Evolutionary conservation across 225 moss, liverwort and hornwort genomes (phyloP).

Genomic region (Sphagnum tenellum): DNA sequence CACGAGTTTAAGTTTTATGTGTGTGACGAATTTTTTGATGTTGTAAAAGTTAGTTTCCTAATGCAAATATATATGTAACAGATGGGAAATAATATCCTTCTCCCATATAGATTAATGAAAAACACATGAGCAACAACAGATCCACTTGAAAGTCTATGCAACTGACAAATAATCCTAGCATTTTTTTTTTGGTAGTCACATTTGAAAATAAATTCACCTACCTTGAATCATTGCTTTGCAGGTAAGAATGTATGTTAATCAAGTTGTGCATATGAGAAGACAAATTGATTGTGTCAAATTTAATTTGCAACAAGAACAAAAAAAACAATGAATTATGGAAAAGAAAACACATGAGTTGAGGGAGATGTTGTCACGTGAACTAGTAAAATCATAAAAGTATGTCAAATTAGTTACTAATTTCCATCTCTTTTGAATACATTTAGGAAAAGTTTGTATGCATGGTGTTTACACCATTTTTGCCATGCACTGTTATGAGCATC

Average conservation of each 20-base stretch:
- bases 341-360: slow-evolving; percentile 1
- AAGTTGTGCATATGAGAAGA: slow-evolving; percentile 1
- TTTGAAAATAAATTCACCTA: too few species aligned
- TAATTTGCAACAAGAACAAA: slow-evolving; percentile 1
- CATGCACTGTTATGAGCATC: neutral
- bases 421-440: neutral
- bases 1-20: neutral
- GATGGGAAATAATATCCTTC: too few species aligned
- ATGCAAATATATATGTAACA: too few species aligned
- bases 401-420: neutral
- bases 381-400: slow-evolving; percentile 6
- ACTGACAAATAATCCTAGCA: too few species aligned
- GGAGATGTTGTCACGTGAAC: slow-evolving; percentile 3
- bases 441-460: neutral
- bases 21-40: neutral
- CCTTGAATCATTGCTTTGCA: too few species aligned
- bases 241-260: slow-evolving; percentile 1
- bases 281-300: neutral
- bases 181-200: too few species aligned
- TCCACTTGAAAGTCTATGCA: neutral
- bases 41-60: neutral
- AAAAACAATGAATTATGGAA: slow-evolving; percentile 1
- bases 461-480: neutral
- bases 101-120: too few species aligned
- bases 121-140: neutral